Conservation (phyloP, 192 early-diverging fungal species). For the Backusella sp. region DNA sequence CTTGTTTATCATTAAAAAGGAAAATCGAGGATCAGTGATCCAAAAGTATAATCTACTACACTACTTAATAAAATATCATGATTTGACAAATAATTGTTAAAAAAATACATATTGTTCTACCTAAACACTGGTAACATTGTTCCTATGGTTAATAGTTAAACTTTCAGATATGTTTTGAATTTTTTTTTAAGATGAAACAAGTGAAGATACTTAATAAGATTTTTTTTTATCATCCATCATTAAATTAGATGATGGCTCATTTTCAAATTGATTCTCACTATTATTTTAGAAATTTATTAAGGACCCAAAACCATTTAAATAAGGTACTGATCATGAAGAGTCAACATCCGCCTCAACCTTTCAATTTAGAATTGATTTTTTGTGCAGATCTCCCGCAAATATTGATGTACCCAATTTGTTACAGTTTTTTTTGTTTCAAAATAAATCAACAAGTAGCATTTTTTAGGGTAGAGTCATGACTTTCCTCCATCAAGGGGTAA, state of each 20-base stretch:
- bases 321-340: not conserved
- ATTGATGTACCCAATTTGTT: too few relatives aligned
- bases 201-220: not conserved
- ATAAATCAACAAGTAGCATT: too few relatives aligned
- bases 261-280: not conserved
- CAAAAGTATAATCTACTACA: not conserved
- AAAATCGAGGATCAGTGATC: not conserved
- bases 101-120: not conserved
- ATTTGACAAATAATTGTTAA: too few relatives aligned
- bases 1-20: not conserved
- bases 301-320: not conserved
- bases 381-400: too few relatives aligned
- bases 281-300: not conserved
- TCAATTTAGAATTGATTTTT: too few relatives aligned
- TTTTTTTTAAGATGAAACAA: conserved; percentile 6
- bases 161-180: not conserved
- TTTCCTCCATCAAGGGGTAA: too few relatives aligned
- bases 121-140: not conserved
- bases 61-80: too few relatives aligned
- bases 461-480: too few relatives aligned
- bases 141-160: not conserved
- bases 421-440: too few relatives aligned
- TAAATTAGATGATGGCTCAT: not conserved
- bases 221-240: not conserved
- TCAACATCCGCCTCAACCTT: too few relatives aligned